Conservation (phyloP, 371 early-diverging fungal species). For the Apophysomyces trapeziformis region DNA sequence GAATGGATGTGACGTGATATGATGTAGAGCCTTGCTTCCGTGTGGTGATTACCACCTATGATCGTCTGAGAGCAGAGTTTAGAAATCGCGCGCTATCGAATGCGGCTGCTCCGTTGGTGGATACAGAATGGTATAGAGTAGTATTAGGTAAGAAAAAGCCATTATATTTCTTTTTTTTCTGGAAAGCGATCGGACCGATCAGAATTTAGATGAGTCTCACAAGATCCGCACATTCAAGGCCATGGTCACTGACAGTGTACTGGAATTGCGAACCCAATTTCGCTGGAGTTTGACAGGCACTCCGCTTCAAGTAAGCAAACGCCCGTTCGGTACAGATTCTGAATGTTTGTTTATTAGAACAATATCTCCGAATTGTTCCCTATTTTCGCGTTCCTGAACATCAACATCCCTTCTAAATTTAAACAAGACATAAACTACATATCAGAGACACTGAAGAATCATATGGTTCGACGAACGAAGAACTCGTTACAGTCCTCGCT, state of each 20-base stretch:
- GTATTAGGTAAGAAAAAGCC: conserved; percentile 32
- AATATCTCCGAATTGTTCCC: conserved; percentile 44
- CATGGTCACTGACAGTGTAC: conserved; percentile 31
- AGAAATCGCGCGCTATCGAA: conserved; percentile 20
- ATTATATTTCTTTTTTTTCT: conserved; percentile 11
- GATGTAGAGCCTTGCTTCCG: conserved; percentile 40
- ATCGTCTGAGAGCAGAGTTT: conserved; percentile 39
- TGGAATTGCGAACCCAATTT: conserved; percentile 35
- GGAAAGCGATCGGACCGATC: conserved; percentile 13
- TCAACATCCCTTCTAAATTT: conserved; percentile 22
- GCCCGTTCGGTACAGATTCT: too few relatives aligned
- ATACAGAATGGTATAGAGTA: conserved; percentile 55
- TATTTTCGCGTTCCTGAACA: conserved; percentile 38
- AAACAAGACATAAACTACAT: conserved; percentile 37
- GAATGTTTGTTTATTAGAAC: conserved; percentile 23
- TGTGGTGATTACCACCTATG: conserved; percentile 48
- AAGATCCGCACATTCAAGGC: conserved; percentile 53
- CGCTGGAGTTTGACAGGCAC: conserved; percentile 91
- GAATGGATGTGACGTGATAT: not conserved
- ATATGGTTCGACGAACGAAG: conserved; percentile 49
- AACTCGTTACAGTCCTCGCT: conserved; percentile 21
- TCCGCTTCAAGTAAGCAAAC: conserved; percentile 56
- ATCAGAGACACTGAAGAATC: conserved; percentile 28
- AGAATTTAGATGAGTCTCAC: conserved; percentile 90
- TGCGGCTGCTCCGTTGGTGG: conserved; percentile 32